A percentile compares a stretch with the other conserved stretches of the same genome.
phyloP scores from a whole-genome alignment of 805 yeast species.

The Barnettozyma siamensis region DNA sequence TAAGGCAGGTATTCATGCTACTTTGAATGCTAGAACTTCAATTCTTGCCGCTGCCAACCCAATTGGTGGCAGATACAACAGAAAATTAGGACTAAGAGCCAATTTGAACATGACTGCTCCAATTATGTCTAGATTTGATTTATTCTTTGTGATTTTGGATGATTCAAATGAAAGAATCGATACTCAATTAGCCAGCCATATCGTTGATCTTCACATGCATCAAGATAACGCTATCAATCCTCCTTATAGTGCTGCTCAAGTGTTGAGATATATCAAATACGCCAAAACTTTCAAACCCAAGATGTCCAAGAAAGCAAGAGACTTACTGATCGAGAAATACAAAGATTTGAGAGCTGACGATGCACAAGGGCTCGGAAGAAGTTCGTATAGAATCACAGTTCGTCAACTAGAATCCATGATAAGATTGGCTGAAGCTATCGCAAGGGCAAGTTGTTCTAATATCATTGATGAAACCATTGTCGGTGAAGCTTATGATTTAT shows the following conservation, averaged over 20 bases:
- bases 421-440: constrained; percentile 91
- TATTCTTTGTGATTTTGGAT: constrained; percentile 90
- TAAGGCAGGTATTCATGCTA: constrained; percentile 98
- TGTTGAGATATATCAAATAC: constrained; percentile 81
- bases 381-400: constrained; percentile 91
- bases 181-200: constrained; percentile 85
- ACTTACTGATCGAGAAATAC: constrained; percentile 68
- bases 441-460: constrained; percentile 77
- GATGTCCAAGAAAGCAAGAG: constrained; percentile 77
- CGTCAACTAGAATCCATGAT: constrained; percentile 95
- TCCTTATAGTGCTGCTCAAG: constrained; percentile 83
- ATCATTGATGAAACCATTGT: constrained; percentile 77
- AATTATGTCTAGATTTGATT: constrained; percentile 95
- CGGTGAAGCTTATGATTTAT: constrained; percentile 85
- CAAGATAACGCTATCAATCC: constrained; percentile 87
- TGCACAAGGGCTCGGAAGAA: constrained; percentile 79
- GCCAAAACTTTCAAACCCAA: constrained; percentile 91
- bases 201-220: constrained; percentile 86
- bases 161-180: constrained; percentile 91
- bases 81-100: constrained; percentile 75
- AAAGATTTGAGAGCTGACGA: constrained; percentile 85
- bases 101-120: constrained; percentile 96
- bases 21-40: constrained; percentile 92
- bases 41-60: constrained; percentile 99
- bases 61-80: constrained; percentile 91